Base-by-base conservation (phyloP, 768 basidiomycete genomes). In the Xerocomus potaroensis region DNA sequence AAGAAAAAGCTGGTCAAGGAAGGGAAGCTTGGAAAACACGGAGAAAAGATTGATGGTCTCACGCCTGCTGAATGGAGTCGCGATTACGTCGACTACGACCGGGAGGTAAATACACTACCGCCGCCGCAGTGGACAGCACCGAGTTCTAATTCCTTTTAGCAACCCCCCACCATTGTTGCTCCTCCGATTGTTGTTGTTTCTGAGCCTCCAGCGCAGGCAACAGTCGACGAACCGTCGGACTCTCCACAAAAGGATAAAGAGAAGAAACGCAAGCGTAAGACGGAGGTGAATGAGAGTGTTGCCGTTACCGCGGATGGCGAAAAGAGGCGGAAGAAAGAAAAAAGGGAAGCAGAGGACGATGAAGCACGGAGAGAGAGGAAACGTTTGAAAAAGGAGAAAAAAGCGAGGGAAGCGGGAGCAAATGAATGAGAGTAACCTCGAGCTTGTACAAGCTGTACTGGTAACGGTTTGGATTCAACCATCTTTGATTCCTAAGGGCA, bases 1-100 rank as follows among this genome's bases (percentile, higher is more conserved):
- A 98, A 98, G 79, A 99, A 98, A 76, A 96, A 95, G 69, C 76
- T 99, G 80, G 83, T 96, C 54, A 96, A 95, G 74, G 91, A 91
- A n/a, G 94, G 95, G 39, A 90, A 92, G 67, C 82, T 99, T 41
- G 88, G 93, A 60, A 98, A 91, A 70, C 87, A 92, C 64, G 96
- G 96, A 18, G 85, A 95, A 66, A 85, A 87, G 60, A 78, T 90
- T 41, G 82, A 87, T 2, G 87, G 89, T 33, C 79, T 84, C 36
- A 99, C 96, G 0, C 96, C 96, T 16, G 72, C 81, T 12, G 83
- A 87, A 43, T 98, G 96, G 96, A 88, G 78, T 60, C 79, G 83
- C 49, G 90, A 91, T 61, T 98, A 99, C 64, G 79, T 95, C 43
- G 96, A 99, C 65, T 97, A 95, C 68, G 84, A 77, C 53, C 83